These are phyloP conservation scores for Casuarina cunninghamiana DNA, from an alignment of 306 rosid species.

Conservation along the genomic window DNA sequence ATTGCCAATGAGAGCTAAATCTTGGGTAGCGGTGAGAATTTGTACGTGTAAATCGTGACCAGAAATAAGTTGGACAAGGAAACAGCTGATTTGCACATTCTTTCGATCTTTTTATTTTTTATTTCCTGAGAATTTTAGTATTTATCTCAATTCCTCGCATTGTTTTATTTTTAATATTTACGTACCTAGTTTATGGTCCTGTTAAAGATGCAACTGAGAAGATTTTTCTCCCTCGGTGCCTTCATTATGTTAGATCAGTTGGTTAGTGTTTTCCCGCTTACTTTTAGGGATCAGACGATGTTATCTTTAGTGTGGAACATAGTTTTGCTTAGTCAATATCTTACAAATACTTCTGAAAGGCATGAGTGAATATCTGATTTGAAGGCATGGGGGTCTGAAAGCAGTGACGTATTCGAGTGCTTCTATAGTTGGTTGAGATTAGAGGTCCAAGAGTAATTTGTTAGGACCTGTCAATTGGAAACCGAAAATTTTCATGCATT, in stretches of 20 bases:
- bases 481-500: neutral
- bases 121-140: neutral
- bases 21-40: neutral
- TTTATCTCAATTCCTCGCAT: neutral
- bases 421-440: neutral
- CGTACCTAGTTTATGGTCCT: no score
- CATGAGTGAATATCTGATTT: neutral
- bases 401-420: neutral
- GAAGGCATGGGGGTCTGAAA: neutral
- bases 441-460: neutral
- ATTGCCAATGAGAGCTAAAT: neutral
- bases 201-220: no score
- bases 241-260: no score
- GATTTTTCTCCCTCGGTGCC: no score
- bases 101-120: no score
- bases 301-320: no score
- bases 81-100: neutral
- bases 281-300: no score
- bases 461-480: neutral
- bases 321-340: no score
- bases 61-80: neutral
- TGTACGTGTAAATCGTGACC: neutral
- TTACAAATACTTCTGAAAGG: neutral
- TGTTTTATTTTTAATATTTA: neutral
- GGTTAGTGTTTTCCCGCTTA: no score